Base-by-base conservation (phyloP, 2,329 filamentous ascomycete species). In the Fusarium annulatum region DNA sequence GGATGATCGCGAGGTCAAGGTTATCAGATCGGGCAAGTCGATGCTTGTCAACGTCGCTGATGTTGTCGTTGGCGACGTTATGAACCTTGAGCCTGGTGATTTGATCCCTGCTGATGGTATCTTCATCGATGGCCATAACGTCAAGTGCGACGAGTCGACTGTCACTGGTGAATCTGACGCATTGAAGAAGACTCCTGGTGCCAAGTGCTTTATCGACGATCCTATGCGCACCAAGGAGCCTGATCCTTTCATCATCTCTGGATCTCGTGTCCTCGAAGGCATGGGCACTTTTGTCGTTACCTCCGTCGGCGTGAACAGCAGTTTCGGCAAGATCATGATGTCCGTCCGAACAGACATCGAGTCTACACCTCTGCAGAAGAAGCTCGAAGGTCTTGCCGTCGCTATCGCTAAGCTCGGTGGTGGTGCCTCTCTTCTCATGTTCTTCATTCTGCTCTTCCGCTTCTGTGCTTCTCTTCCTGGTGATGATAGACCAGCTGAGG, bases 181-280 rank as follows among this genome's bases (percentile, higher is more conserved):
- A 23, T 88, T 94, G 76, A 91, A 89, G 79, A 94, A 94, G 81
- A 87, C 84, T 21, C 79, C 88, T 8, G 91, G 86, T 36, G 91
- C 93, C 41, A 91, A 94, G 30, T 93, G 93, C 23, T 92, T 87
- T 75, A 85, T 86, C 21, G 91, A 91, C 23, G 92, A 95, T 73
- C 88, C 93, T 73, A 89, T 88, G 70, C 85, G 89, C 41, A 85
- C 91, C 23, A 91, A 89, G 83, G 94, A 94, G 80, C 87, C 94
- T 80, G 93, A 95, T 72, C 93, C 93, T 0, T 94, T 95, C 76
- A 94, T 98, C 76, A 93, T 97, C 73, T 97, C 95, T n/a, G 95
- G 93, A 28, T 88, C 91, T 59, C 92, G 92, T 68, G 92, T 94
- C 61, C 92, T 94, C 82, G 92, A 94, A 79, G 93, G 93, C 12